Percentiles rank a stretch among this genome's conserved stretches.
These are phyloP conservation scores for Lichina pygmaea DNA, from an alignment of 495 filamentous ascomycete species.

Conservation along the genomic window DNA sequence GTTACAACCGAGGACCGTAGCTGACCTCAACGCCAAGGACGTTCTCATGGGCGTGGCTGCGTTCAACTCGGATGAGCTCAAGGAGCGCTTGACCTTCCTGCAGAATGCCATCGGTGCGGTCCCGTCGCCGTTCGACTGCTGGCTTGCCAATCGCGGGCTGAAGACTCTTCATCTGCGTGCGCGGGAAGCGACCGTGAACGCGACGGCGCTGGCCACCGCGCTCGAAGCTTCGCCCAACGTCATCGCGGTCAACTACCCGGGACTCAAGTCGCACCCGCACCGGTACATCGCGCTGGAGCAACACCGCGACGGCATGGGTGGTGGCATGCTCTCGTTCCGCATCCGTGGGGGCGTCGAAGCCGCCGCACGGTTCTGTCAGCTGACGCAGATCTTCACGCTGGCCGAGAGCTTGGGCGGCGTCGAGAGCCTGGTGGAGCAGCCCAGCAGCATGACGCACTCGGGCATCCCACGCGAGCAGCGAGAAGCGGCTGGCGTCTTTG, in stretches of 20 bases:
- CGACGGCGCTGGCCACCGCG: slow-evolving; percentile 43
- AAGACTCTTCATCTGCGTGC: slow-evolving; percentile 93
- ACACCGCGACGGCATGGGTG: slow-evolving; percentile 83
- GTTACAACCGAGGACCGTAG: background rate
- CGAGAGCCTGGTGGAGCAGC: slow-evolving; percentile 76
- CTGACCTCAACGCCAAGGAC: slow-evolving; percentile 23
- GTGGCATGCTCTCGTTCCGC: slow-evolving; percentile 93
- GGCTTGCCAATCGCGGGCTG: slow-evolving; percentile 92
- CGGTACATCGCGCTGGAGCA: slow-evolving; percentile 64
- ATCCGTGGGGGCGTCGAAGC: slow-evolving; percentile 70
- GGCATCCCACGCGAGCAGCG: slow-evolving; percentile 77
- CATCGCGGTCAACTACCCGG: slow-evolving; percentile 81
- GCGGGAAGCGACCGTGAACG: slow-evolving; percentile 59
- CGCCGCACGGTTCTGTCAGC: slow-evolving; percentile 77
- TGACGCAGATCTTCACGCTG: slow-evolving; percentile 69
- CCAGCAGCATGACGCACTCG: slow-evolving; percentile 83
- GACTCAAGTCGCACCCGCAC: slow-evolving; percentile 63
- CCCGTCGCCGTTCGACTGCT: slow-evolving; percentile 85
- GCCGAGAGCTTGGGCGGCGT: slow-evolving; percentile 86
- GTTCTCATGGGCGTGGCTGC: slow-evolving; percentile 95
- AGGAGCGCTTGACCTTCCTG: slow-evolving; percentile 58
- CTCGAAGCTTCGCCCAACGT: slow-evolving; percentile 64
- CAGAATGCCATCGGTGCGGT: slow-evolving; percentile 95
- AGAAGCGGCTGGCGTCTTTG: slow-evolving; percentile 81
- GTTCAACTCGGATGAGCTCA: slow-evolving; percentile 66